Evolutionary conservation across 176 grass and related monocot genomes (phyloP), one percentile per base, ranked within the genome.

Genomic region (Bolboschoenus planiculmis): DNA sequence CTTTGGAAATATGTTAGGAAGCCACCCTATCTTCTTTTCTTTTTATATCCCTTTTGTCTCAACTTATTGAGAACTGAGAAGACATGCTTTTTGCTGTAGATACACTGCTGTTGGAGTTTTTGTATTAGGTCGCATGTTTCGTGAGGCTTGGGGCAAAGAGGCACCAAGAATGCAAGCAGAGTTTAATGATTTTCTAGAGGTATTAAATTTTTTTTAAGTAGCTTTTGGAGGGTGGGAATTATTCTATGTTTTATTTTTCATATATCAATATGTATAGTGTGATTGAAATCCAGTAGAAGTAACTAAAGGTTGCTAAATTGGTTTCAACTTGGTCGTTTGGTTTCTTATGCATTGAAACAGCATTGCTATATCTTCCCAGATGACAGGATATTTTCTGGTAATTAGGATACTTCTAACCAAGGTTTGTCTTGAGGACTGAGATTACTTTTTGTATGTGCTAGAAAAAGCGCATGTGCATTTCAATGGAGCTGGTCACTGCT

Each of bases 401-500:
- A 43, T 53, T 33, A 33, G 0, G 13, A 53, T 77, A 48, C 42
- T 74, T 48, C 23, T 48, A 18, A 77, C 46, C 27, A 53, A 77
- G 46, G 13, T 43, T 46, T 31, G 7, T 53, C 27, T 53, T 77
- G 42, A 33, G 14, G 42, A 10, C 29, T 53, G 46, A 53, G 26
- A 33, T 77, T 77, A 10, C 85, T 46, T 83, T 50, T 86, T 43
- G 37, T 87, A 34, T 85, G 54, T 80, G 46, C 23, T 82, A 98
- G 96, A 90, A 91, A 93, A 95, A 88, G 13, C 75, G 51, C 18
- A 88, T 99, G 59, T 90, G 96, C 78, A 93, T 99, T 80, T 99
- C 96, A 59, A 99, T 99, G 96, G 96, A 99, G 83, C 86, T 99
- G 79, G 96, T 99, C 27, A 99, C 92, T 79, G 96, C 96, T 89